Base-by-base conservation (phyloP, 2,329 filamentous ascomycete genomes). In the Cadophora malorum region DNA sequence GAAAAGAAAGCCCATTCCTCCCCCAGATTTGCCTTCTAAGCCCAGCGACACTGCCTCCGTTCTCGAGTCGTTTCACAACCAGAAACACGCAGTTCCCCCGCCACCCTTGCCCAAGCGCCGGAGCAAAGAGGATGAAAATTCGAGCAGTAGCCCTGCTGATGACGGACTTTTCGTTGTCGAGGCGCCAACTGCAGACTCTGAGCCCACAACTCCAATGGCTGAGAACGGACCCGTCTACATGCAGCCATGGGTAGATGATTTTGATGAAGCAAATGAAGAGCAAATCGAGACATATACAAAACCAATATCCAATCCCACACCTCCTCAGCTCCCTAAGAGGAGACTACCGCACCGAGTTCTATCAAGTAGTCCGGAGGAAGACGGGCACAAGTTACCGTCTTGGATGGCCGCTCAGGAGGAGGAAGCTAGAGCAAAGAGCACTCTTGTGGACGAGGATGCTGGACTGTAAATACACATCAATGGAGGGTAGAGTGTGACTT, bases 121-220 rank as follows among this genome's bases (percentile, higher is more conserved):
- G 62, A 72, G 69, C 45, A 68, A 71, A 38, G 78, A 78, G 7
- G 76, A 76, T 38, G 78, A 77, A 45, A 75, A 81, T 16, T 77
- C 79, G 12, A 72, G 75, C 6, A 79, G 80, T 10, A 76, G 76
- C 31, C 74, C 78, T 8, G 76, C 76, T 0, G 83, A 83, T 7
- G 85, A 89, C 67, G 82, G 81, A 9, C 77, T 92, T 50, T 81
- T 92, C 4, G 85, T 92, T 19, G 88, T 92, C 14, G 85, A 86
- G 67, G 89, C 89, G 0, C 90, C 89, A 0, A 88, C 88, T 0
- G 80, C 81, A 12, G 88, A 91, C 69, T 91, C 88, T 4, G 84
- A 87, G 68, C 86, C 87, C 1, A 80, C 80, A 1, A 86, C 85
- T 5, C 86, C 87, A 0, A 72, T 80, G 6, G 77, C 74, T 8